Evolutionary conservation across 2,329 filamentous ascomycete genomes (phyloP).

Genomic region (Dichotomopilus funicola): DNA sequence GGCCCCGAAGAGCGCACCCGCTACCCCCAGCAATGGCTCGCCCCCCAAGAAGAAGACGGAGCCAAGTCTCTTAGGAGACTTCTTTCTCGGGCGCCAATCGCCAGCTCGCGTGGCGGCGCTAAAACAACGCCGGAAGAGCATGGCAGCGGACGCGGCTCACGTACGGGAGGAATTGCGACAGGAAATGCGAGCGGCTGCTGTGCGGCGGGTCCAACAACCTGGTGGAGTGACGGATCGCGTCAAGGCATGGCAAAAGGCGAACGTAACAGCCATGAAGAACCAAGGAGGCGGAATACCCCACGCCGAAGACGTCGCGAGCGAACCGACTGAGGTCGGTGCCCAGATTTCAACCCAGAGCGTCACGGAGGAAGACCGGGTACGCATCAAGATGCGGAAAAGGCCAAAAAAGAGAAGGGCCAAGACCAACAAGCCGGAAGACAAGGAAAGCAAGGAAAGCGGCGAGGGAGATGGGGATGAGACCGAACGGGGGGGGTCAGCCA

Average conservation of each 20-base stretch:
- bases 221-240: constrained; percentile 72
- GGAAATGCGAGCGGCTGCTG: constrained; percentile 54
- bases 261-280: constrained; percentile 54
- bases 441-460: constrained; percentile 20
- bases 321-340: constrained; percentile 56
- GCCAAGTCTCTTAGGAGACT: constrained; percentile 49
- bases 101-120: constrained; percentile 46
- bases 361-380: constrained; percentile 53
- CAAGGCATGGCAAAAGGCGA: constrained; percentile 76
- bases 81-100: constrained; percentile 50
- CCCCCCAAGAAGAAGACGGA: constrained; percentile 38
- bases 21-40: constrained; percentile 26
- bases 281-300: constrained; percentile 35
- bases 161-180: constrained; percentile 48
- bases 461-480: constrained; percentile 18
- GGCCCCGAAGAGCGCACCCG: constrained; percentile 41
- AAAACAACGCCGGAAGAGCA: constrained; percentile 48
- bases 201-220: constrained; percentile 53
- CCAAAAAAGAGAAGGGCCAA: constrained; percentile 32
- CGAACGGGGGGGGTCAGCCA: constrained; percentile 17
- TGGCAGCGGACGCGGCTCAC: constrained; percentile 41
- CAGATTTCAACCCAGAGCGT: constrained; percentile 55
- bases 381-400: constrained; percentile 49
- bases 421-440: constrained; percentile 27
- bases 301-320: constrained; percentile 46